These are phyloP conservation scores for Chytriomyces sp. DNA, from an alignment of 192 early-diverging fungal species.

Conservation along the genomic window DNA sequence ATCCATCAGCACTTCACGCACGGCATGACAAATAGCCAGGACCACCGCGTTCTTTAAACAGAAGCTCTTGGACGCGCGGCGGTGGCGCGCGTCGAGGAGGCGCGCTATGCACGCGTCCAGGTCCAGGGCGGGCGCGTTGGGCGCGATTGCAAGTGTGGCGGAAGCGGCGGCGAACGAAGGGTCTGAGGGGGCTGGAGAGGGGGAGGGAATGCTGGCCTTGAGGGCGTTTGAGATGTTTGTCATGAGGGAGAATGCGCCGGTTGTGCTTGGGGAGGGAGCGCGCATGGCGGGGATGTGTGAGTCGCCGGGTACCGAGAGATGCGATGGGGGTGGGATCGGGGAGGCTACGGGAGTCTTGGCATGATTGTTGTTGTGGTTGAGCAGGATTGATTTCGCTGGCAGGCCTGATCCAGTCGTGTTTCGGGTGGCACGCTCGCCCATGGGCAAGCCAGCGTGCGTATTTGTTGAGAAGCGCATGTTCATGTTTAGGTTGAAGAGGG, in stretches of 20 bases:
- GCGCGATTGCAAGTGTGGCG: not conserved
- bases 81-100: slow-evolving; percentile 75
- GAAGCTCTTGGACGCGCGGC: slow-evolving; percentile 70
- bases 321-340: not conserved
- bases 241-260: not conserved
- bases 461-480: not conserved
- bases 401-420: too few relatives aligned
- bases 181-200: not conserved
- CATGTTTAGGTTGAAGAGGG: not conserved
- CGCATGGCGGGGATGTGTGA: not conserved
- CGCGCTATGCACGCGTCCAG: slow-evolving; percentile 89
- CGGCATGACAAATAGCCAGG: slow-evolving; percentile 78
- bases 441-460: not conserved
- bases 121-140: slow-evolving; percentile 35
- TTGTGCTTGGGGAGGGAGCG: not conserved
- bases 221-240: not conserved
- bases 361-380: not conserved
- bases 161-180: not conserved
- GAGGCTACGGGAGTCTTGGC: not conserved
- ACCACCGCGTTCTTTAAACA: slow-evolving; percentile 87
- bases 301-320: not conserved
- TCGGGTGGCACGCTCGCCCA: not conserved
- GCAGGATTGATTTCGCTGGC: not conserved
- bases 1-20: slow-evolving; percentile 85
- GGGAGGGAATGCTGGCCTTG: not conserved